Base-by-base conservation (phyloP, 1,284 basidiomycete genomes). In the Pseudozyma pruni region DNA sequence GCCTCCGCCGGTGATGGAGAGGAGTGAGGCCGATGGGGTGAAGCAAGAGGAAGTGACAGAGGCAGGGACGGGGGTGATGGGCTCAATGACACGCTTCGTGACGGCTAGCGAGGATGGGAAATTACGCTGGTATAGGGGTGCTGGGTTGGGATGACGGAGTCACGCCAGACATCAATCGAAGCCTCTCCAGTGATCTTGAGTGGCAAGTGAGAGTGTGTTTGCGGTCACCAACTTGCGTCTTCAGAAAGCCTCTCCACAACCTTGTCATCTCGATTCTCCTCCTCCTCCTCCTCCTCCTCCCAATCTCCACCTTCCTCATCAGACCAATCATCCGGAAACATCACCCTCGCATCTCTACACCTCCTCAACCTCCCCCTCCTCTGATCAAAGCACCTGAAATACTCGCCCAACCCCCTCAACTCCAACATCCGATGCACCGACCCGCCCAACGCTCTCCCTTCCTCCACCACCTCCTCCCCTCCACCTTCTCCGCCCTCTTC, bases 371-470 rank as follows among this genome's bases (percentile, higher is more conserved):
- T 42, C 1, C 58, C 54, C 20, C 13, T 45, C 1, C 9, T 10
- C 37, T 66, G 58, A 41, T 72, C 68, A 22, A 72, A 72, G 46
- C 68, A 72, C 23, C 68, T 38, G 14, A 72, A 72, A 41, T 47
- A 58, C 34, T 52, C 54, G 7, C 68, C 68, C 20, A 62, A 8
- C 1, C 47, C 54, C 9, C 68, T 27, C 16, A 62, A 16, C 25
- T 27, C 11, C 35, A 72, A 33, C 58, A 59, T 46, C 19, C 8
- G 34, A 17, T 44, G 52, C 6, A 71, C 7, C 4, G 51, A 37
- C 9, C 14, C 19, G 10, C 31, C 43, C 27, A 66, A 16, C n/a
- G 13, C 32, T 9, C 32, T 32, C 0, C 27, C 42, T 22, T 66
- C 62, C 14, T 56, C 49, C 9, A 45, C 34, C 10, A 52, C 37